A percentile compares a stretch with the other conserved stretches of the same genome.
phyloP scores from a whole-genome alignment of 108 stramenopile genomes.

The Nannochloropsis granulata region DNA sequence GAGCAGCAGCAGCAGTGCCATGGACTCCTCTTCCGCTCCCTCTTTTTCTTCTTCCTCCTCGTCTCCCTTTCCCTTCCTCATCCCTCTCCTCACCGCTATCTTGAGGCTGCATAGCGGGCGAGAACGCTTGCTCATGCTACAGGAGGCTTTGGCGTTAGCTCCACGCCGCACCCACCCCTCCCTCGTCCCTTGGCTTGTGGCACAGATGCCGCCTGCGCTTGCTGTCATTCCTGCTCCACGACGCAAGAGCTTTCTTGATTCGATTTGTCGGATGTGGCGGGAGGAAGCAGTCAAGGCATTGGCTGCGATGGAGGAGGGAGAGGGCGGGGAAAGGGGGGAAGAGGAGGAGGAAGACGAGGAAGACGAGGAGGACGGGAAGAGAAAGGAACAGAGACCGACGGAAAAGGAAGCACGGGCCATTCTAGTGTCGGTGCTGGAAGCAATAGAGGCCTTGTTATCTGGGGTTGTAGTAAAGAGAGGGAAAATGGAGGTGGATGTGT shows the following conservation, averaged over 20 bases:
- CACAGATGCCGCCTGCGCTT: neutral
- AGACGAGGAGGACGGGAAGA: neutral
- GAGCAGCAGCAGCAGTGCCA: neutral
- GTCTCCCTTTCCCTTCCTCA: neutral
- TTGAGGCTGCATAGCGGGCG: neutral
- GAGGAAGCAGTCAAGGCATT: neutral
- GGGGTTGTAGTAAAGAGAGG: neutral
- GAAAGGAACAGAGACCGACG: neutral
- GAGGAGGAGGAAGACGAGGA: neutral
- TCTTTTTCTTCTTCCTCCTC: neutral
- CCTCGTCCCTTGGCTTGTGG: neutral
- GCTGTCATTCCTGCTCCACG: neutral
- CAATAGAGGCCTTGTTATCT: neutral
- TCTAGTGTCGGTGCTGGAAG: neutral
- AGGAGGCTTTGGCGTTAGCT: neutral
- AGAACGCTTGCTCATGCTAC: neutral
- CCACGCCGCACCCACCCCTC: neutral
- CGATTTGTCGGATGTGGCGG: neutral
- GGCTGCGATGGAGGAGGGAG: neutral
- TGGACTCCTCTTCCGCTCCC: neutral
- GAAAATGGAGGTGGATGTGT: neutral
- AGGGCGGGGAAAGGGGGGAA: neutral
- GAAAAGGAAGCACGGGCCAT: neutral
- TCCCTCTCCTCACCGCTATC: neutral
- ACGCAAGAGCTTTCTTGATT: neutral